phyloP scores from a whole-genome alignment of 2,329 filamentous ascomycete genomes.

The Aspergillus quadricinctus region DNA sequence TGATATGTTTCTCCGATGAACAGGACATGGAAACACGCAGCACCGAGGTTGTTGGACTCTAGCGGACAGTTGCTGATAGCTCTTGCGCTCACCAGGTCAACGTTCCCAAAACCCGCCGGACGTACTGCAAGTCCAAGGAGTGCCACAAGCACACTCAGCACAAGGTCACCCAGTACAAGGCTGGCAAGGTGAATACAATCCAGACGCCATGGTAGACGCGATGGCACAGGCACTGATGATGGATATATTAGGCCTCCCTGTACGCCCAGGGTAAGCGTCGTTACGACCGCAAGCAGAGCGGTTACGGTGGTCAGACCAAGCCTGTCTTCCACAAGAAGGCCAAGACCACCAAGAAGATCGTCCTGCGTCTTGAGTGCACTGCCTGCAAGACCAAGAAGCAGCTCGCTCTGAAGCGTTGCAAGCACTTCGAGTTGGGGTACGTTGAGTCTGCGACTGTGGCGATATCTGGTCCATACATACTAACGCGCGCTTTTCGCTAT shows the following conservation, averaged over 20 bases:
- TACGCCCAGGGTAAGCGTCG: slow-evolving; percentile 99
- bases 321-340: slow-evolving; percentile 99
- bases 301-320: slow-evolving; percentile 99
- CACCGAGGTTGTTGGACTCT: slow-evolving; percentile 7
- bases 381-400: slow-evolving; percentile 97
- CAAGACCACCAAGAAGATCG: slow-evolving; percentile 99
- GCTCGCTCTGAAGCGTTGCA: slow-evolving; percentile 98
- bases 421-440: slow-evolving; percentile 99
- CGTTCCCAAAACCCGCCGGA: slow-evolving; percentile 96
- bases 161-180: slow-evolving; percentile 96
- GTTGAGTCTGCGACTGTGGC: slow-evolving; percentile 36
- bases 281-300: slow-evolving; percentile 98
- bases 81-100: slow-evolving; percentile 64
- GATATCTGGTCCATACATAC: slow-evolving; percentile 18
- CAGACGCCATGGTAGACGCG: slow-evolving; percentile 12
- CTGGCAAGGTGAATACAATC: slow-evolving; percentile 67
- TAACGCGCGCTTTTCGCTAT: slow-evolving; percentile 36
- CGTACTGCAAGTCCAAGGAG: slow-evolving; percentile 95
- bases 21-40: slow-evolving; percentile 7
- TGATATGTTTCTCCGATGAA: slow-evolving; percentile 12
- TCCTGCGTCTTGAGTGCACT: slow-evolving; percentile 96
- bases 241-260: slow-evolving; percentile 64
- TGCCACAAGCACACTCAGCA: slow-evolving; percentile 90
- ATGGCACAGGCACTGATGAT: slow-evolving; percentile 20
- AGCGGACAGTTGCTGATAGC: slow-evolving; percentile 20